phyloP scores from a whole-genome alignment of 2,329 filamentous ascomycete genomes.

The Penicillium sp. region DNA sequence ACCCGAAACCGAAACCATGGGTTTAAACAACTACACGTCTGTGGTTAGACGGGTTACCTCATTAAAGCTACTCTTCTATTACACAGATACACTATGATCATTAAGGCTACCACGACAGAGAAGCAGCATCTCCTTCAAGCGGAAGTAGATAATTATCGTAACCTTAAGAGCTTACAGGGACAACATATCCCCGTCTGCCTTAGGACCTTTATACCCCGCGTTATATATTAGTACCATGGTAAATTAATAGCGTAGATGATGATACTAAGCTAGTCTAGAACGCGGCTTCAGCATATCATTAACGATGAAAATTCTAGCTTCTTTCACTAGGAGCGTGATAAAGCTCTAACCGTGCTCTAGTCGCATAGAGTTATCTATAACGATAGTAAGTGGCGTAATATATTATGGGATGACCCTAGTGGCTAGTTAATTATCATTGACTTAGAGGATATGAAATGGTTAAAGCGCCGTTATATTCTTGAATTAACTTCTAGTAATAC shows the following conservation, averaged over 20 bases:
- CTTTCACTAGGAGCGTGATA: constrained; percentile 17
- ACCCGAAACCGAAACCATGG: constrained; percentile 19
- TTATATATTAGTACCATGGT: constrained; percentile 27
- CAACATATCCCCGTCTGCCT: constrained; percentile 28
- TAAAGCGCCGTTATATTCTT: neutral
- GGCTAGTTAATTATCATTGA: constrained; percentile 24
- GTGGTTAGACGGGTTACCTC: constrained; percentile 28
- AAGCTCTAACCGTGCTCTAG: constrained; percentile 17
- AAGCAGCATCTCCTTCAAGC: constrained; percentile 24
- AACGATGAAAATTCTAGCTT: neutral
- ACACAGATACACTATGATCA: constrained; percentile 30
- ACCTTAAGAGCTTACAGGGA: constrained; percentile 25
- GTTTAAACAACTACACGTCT: constrained; percentile 27
- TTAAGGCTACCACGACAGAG: constrained; percentile 25
- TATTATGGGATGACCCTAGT: constrained; percentile 24
- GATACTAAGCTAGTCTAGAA: constrained; percentile 20
- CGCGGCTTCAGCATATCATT: constrained; percentile 5
- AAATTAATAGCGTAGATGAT: constrained; percentile 22
- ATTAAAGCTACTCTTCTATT: constrained; percentile 30
- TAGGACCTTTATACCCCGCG: constrained; percentile 19
- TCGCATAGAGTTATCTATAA: constrained; percentile 18
- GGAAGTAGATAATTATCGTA: constrained; percentile 27
- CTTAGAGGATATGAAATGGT: constrained; percentile 18
- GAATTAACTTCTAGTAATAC: neutral
- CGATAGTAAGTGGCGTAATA: constrained; percentile 29